Conservation (phyloP, 345 rosid species). For the Turritis glabra region DNA sequence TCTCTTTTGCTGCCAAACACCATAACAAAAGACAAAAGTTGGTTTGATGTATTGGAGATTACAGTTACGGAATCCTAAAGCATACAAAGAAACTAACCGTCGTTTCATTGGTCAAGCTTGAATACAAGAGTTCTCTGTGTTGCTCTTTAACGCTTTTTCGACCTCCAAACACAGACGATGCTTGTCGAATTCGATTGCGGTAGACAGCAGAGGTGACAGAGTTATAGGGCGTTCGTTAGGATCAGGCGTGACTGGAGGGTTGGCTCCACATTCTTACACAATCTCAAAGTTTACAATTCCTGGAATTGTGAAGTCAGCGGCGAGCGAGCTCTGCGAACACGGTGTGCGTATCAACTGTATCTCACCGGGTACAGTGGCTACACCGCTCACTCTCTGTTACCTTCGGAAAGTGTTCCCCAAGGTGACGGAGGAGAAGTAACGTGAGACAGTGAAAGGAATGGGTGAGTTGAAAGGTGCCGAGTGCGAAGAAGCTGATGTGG, state of each 20-base stretch:
- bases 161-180: too few species aligned
- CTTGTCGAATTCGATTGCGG: too few species aligned
- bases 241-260: conserved; percentile 59
- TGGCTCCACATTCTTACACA: conserved; percentile 73
- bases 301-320: conserved; percentile 58
- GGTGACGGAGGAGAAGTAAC: conserved; percentile 43
- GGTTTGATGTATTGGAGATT: too few species aligned
- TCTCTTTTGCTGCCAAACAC: background rate
- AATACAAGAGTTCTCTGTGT: too few species aligned
- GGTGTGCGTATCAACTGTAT: conserved; percentile 80
- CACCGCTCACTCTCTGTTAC: conserved; percentile 48
- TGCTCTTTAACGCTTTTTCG: too few species aligned
- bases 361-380: conserved; percentile 65
- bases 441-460: conserved; percentile 45
- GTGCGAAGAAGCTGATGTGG: conserved; percentile 75
- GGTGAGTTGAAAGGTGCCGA: conserved; percentile 63
- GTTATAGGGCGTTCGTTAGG: too few species aligned
- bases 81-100: too few species aligned
- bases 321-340: conserved; percentile 58
- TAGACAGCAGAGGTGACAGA: too few species aligned
- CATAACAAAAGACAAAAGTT: too few species aligned
- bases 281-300: conserved; percentile 60
- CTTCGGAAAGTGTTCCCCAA: conserved; percentile 45
- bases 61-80: too few species aligned
- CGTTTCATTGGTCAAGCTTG: too few species aligned